Conservation (phyloP, 1,284 basidiomycete species). For the Papiliotrema flavescens region DNA sequence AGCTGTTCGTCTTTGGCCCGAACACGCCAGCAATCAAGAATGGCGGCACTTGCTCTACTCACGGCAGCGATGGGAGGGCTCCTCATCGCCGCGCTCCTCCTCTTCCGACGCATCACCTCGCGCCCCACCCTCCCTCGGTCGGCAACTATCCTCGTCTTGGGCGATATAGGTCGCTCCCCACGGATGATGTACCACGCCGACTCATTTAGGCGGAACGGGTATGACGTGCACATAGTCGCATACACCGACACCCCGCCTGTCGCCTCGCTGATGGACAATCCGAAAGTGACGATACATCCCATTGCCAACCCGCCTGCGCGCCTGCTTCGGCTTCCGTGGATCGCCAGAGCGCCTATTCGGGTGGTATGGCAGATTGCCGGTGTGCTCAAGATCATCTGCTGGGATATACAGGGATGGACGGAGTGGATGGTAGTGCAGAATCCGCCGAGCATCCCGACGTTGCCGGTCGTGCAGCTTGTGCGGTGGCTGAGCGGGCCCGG, state of each 20-base stretch:
- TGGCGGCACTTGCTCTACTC: too few species aligned
- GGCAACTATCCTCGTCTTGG: constrained; percentile 85
- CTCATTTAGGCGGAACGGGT: constrained; percentile 78
- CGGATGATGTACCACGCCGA: constrained; percentile 99
- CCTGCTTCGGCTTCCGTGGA: constrained; percentile 62
- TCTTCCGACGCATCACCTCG: too few species aligned
- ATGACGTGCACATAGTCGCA: constrained; percentile 77
- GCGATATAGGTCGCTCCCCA: constrained; percentile 92
- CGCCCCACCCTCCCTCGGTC: constrained; percentile 29
- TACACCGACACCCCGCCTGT: constrained; percentile 76
- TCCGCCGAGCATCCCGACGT: constrained; percentile 92
- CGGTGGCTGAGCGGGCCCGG: constrained; percentile 57
- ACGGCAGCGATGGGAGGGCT: too few species aligned
- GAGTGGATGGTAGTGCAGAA: constrained; percentile 93
- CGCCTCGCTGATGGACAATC: constrained; percentile 61
- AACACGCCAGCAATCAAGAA: too few species aligned
- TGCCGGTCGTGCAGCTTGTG: constrained; percentile 77
- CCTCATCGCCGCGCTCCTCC: too few species aligned
- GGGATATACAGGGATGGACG: constrained; percentile 64
- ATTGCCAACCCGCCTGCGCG: constrained; percentile 63
- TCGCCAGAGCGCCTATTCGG: constrained; percentile 75
- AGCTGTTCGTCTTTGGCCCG: too few species aligned
- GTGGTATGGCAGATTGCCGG: constrained; percentile 64
- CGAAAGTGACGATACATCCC: constrained; percentile 63
- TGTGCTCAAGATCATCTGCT: constrained; percentile 59